Conservation (phyloP, 805 yeast genomes). For the Ogataea ramenticola region DNA sequence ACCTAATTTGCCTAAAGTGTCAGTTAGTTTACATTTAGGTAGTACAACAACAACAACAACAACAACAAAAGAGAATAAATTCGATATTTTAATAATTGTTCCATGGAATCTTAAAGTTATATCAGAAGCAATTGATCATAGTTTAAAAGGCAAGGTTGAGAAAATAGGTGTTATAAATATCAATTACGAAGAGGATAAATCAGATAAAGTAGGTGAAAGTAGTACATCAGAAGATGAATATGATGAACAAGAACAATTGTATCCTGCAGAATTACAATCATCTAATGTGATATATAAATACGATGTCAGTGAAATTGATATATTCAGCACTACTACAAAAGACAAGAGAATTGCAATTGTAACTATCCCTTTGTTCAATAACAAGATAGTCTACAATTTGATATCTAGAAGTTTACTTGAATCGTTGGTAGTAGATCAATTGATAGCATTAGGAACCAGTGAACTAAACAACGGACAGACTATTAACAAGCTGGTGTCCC, state of each 20-base stretch:
- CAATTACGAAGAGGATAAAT: not conserved
- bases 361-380: not conserved
- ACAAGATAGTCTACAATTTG: slow-evolving; percentile 18
- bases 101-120: slow-evolving; percentile 24
- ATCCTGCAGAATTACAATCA: slow-evolving; percentile 21
- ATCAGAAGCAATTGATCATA: slow-evolving; percentile 10
- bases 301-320: slow-evolving; percentile 10
- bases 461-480: slow-evolving; percentile 14
- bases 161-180: not conserved
- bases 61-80: slow-evolving; percentile 4
- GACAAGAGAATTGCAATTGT: not conserved
- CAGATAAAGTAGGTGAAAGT: slow-evolving; percentile 6
- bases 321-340: slow-evolving; percentile 5
- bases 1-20: slow-evolving; percentile 21
- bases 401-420: slow-evolving; percentile 10
- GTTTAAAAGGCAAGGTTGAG: not conserved
- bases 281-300: slow-evolving; percentile 11
- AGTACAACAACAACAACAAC: not conserved
- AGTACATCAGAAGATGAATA: slow-evolving; percentile 20
- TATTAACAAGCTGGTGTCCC: slow-evolving; percentile 9
- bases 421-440: slow-evolving; percentile 5
- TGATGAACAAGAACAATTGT: slow-evolving; percentile 46
- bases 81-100: slow-evolving; percentile 22
- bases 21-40: slow-evolving; percentile 8
- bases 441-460: slow-evolving; percentile 17